Conservation (phyloP, 2,329 filamentous ascomycete species). For the Plectosphaerella cucumerina region DNA sequence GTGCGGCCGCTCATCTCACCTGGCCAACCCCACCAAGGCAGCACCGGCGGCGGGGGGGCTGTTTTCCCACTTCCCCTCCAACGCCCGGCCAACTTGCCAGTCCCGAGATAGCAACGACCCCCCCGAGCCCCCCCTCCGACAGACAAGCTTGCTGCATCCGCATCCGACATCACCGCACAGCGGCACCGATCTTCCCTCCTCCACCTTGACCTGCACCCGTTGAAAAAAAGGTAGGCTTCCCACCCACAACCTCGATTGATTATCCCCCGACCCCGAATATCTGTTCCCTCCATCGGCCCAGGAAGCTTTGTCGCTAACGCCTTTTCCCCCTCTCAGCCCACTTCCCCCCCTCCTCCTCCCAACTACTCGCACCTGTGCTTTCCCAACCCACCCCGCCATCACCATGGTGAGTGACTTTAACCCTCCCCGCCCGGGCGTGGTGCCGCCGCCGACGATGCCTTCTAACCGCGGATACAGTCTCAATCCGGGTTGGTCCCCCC, state of each 20-base stretch:
- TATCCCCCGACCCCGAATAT: background rate
- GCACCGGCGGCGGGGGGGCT: constrained; percentile 5
- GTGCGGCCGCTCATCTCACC: constrained; percentile 13
- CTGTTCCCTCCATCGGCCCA: constrained; percentile 1
- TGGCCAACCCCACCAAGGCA: constrained; percentile 14
- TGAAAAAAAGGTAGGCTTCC: constrained; percentile 9
- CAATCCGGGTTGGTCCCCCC: constrained; percentile 59
- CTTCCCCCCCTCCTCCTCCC: constrained; percentile 11
- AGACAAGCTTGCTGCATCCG: constrained; percentile 1
- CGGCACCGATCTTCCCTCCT: constrained; percentile 7
- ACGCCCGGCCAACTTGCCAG: constrained; percentile 11
- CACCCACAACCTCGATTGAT: background rate
- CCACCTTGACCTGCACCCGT: background rate
- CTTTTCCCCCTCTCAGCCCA: constrained; percentile 13
- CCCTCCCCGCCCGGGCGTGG: constrained; percentile 7
- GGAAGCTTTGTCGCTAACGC: constrained; percentile 1
- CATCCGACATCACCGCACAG: constrained; percentile 8
- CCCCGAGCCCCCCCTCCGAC: background rate
- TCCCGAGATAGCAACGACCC: constrained; percentile 4
- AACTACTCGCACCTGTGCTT: constrained; percentile 8
- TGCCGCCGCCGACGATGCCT: constrained; percentile 1
- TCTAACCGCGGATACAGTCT: constrained; percentile 41
- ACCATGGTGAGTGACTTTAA: constrained; percentile 33
- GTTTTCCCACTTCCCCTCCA: constrained; percentile 15
- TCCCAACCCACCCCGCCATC: constrained; percentile 15